A percentile compares a stretch with the other conserved stretches of the same genome.
Conservation (phyloP, 2,329 filamentous ascomycete genomes). For the Aaosphaeria arxii region DNA sequence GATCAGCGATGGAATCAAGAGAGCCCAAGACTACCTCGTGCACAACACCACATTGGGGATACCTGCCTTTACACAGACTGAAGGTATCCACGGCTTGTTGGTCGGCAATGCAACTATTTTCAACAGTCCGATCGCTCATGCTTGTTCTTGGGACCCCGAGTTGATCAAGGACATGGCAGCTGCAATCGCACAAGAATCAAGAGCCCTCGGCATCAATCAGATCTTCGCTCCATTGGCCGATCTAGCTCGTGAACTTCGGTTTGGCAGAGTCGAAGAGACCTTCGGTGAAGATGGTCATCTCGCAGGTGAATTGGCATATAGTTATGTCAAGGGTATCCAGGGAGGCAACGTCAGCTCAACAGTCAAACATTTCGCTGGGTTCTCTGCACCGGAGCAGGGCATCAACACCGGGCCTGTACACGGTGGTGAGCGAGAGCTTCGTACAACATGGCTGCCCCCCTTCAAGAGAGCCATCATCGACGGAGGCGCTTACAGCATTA, state of each 20-base stretch:
- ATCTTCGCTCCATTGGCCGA: slow-evolving; percentile 70
- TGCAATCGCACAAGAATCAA: slow-evolving; percentile 63
- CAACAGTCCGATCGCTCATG: slow-evolving; percentile 72
- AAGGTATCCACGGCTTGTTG: slow-evolving; percentile 71
- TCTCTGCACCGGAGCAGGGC: slow-evolving; percentile 67
- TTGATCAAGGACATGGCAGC: slow-evolving; percentile 65
- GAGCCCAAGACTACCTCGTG: slow-evolving; percentile 66
- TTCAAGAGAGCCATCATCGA: slow-evolving; percentile 72
- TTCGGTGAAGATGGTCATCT: slow-evolving; percentile 68
- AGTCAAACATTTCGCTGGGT: slow-evolving; percentile 74
- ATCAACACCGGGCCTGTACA: slow-evolving; percentile 64
- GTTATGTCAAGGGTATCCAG: slow-evolving; percentile 61
- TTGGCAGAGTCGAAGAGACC: slow-evolving; percentile 71
- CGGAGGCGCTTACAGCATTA: slow-evolving; percentile 64
- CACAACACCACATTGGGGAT: slow-evolving; percentile 66
- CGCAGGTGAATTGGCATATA: slow-evolving; percentile 65
- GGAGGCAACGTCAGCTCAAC: slow-evolving; percentile 64
- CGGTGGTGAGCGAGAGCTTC: slow-evolving; percentile 54
- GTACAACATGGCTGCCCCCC: slow-evolving; percentile 54
- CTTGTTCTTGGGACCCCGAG: slow-evolving; percentile 66
- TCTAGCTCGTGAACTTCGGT: slow-evolving; percentile 68
- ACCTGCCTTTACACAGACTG: slow-evolving; percentile 69
- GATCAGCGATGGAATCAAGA: slow-evolving; percentile 61
- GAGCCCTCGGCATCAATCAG: slow-evolving; percentile 68
- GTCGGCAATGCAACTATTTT: slow-evolving; percentile 74